Evolutionary conservation across 1,139 yeast species (phyloP).

Genomic region (Yamadazyma mexicana): DNA sequence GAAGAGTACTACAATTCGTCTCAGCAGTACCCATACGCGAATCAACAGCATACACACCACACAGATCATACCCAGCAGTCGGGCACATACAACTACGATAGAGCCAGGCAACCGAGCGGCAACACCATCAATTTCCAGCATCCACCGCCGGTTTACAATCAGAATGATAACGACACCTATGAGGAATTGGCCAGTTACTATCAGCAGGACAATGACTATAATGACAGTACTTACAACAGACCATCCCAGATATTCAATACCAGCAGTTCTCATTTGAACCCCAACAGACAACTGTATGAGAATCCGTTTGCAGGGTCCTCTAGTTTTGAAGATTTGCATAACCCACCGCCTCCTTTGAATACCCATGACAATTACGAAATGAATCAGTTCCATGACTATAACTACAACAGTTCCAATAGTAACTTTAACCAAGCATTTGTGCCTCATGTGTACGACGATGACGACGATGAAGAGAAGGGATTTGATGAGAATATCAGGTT

Average conservation of each 20-base stretch:
- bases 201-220: slow-evolving; percentile 13
- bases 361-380: slow-evolving; percentile 26
- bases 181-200: slow-evolving; percentile 20
- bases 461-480: slow-evolving; percentile 43
- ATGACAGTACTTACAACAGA: slow-evolving; percentile 8
- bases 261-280: slow-evolving; percentile 15
- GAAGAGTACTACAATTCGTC: background rate
- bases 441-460: slow-evolving; percentile 47
- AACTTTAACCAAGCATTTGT: slow-evolving; percentile 43
- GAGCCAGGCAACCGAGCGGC: slow-evolving; percentile 8
- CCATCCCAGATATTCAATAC: slow-evolving; percentile 29
- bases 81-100: slow-evolving; percentile 13
- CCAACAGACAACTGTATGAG: slow-evolving; percentile 6
- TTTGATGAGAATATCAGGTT: slow-evolving; percentile 43
- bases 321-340: slow-evolving; percentile 14
- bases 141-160: slow-evolving; percentile 30
- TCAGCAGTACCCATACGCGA: background rate
- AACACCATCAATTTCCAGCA: slow-evolving; percentile 33
- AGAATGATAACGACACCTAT: slow-evolving; percentile 21
- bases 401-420: slow-evolving; percentile 13
- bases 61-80: slow-evolving; percentile 7
- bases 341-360: slow-evolving; percentile 15
- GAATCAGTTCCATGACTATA: slow-evolving; percentile 26
- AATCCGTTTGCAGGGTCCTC: slow-evolving; percentile 19
- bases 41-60: background rate